A percentile compares a stretch with the other conserved stretches of the same genome.
Conservation (phyloP, 2,329 filamentous ascomycete species). For the Fusarium udum region DNA sequence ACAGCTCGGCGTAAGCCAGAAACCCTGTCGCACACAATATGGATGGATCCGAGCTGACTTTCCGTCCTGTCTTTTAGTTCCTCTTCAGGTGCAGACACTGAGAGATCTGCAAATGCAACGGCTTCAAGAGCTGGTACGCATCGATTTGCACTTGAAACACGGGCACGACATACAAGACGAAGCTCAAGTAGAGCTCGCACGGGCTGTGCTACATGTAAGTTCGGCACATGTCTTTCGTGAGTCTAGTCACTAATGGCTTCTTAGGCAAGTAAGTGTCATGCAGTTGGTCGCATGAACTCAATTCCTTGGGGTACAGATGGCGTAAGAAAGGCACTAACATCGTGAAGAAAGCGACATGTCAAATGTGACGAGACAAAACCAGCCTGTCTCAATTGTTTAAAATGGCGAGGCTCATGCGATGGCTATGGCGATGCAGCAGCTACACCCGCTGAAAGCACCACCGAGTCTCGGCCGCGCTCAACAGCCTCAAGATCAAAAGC, state of each 20-base stretch:
- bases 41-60: constrained; percentile 8
- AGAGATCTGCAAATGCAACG: constrained; percentile 25
- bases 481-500: constrained; percentile 11
- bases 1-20: constrained; percentile 39
- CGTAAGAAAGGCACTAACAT: constrained; percentile 21
- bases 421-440: constrained; percentile 43
- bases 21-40: constrained; percentile 15
- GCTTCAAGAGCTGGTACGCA: constrained; percentile 45
- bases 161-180: constrained; percentile 50
- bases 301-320: neutral
- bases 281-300: neutral
- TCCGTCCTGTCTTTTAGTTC: constrained; percentile 15
- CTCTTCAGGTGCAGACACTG: constrained; percentile 25
- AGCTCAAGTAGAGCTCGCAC: constrained; percentile 52
- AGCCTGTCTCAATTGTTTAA: constrained; percentile 53
- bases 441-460: constrained; percentile 7
- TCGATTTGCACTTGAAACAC: constrained; percentile 51
- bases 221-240: neutral
- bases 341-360: constrained; percentile 51
- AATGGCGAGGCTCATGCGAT: constrained; percentile 53
- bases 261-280: constrained; percentile 48
- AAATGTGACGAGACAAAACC: constrained; percentile 56
- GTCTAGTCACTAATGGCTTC: constrained; percentile 9
- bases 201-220: constrained; percentile 52
- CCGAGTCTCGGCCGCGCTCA: constrained; percentile 16